A percentile compares a stretch with the other conserved stretches of the same genome.
Evolutionary conservation across 345 rosid genomes (phyloP).

Genomic region (Lagerstroemia speciosa): DNA sequence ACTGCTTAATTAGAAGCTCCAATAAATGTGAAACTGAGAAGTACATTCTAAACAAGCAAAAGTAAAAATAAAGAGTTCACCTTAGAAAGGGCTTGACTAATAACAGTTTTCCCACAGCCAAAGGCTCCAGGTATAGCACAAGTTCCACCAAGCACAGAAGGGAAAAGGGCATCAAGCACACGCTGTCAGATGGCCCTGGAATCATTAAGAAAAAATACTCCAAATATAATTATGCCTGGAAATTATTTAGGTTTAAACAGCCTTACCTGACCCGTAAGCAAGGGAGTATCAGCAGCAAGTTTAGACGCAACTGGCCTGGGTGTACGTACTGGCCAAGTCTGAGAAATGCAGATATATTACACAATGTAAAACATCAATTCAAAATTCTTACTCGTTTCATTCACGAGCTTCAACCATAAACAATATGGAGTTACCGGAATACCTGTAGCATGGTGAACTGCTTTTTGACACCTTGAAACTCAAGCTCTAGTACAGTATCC

Average conservation of each 20-base stretch:
- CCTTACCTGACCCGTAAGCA: slow-evolving; percentile 92
- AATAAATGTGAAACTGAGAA: not conserved
- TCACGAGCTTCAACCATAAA: too few species aligned
- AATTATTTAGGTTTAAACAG: not conserved
- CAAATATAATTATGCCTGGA: not conserved
- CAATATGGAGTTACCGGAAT: slow-evolving; percentile 11
- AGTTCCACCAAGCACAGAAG: slow-evolving; percentile 99
- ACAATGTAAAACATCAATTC: not conserved
- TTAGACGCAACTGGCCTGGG: slow-evolving; percentile 99
- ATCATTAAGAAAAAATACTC: not conserved
- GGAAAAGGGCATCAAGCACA: slow-evolving; percentile 99
- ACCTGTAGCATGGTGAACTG: slow-evolving; percentile 98
- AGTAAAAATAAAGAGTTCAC: slow-evolving; percentile 26
- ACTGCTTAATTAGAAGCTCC: not conserved
- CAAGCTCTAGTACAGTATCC: slow-evolving; percentile 97
- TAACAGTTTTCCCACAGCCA: slow-evolving; percentile 99
- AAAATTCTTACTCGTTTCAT: not conserved
- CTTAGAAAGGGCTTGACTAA: slow-evolving; percentile 99
- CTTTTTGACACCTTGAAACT: slow-evolving; percentile 94
- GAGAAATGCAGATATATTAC: slow-evolving; percentile 15
- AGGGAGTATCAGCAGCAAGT: slow-evolving; percentile 99
- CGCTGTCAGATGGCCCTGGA: slow-evolving; percentile 46
- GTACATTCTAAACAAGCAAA: not conserved
- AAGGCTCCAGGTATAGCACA: slow-evolving; percentile 99
- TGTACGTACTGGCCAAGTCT: slow-evolving; percentile 99